Evolutionary conservation across 176 grass and related monocot genomes (phyloP), one percentile per base, ranked within the genome.

Genomic region (Pharus latifolius): DNA sequence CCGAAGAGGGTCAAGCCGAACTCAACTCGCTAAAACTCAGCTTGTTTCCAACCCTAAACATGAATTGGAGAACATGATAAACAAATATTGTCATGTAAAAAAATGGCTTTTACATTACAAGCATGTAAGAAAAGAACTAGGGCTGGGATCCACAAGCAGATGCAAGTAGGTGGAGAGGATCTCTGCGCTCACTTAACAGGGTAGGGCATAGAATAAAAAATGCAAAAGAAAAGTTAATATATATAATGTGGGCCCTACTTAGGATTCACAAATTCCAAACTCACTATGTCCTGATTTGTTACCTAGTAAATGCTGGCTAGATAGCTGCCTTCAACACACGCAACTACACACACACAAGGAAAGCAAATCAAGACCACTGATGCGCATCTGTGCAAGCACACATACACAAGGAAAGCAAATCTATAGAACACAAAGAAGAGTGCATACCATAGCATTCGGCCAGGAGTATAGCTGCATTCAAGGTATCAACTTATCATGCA

Each of bases 401-500:
- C n/a, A n/a, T n/a, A n/a, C n/a, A n/a, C n/a, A n/a, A n/a, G n/a
- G n/a, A n/a, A n/a, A n/a, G n/a, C n/a, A n/a, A n/a, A n/a, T n/a
- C 30, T 45, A 2, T 35, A 69, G 9, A 74, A 69, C 22, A 37
- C 6, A 56, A 47, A n/a, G n/a, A 60, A 18, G 40, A 75, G 5
- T 23, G 73, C 79, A 75, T 87, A 90, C 86, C 91, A 84, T 60
- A 79, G 87, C 59, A 57, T 76, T 73, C 66, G 70, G 38, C 78
- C 42, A 63, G 56, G 63, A 72, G 65, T 81, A 63, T 70, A 63
- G 42, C 46, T 59, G 76, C 73, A 65, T 44, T 49, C 67, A 68
- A 73, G 51, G 24, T 17, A 50, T 59, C n/a, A 68, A 35, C 56
- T 73, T 69, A 18, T 87, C 82, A 94, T 69, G 87, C 95, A 49